Conservation (phyloP, 257 asterid species). For the Coffea canephora region DNA sequence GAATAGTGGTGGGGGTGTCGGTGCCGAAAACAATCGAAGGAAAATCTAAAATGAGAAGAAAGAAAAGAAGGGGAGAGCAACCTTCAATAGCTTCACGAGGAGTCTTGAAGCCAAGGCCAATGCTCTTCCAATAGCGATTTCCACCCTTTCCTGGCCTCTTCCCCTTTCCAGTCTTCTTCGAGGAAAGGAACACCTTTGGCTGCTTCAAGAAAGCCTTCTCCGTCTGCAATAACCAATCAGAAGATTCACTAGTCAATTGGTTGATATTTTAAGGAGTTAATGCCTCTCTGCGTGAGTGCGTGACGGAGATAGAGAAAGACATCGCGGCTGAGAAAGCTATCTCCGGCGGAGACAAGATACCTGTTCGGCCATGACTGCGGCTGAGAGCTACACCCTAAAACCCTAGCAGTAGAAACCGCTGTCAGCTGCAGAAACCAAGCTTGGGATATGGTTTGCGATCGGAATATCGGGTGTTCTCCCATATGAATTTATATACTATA, state of each 20-base stretch:
- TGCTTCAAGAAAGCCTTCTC: constrained; percentile 78
- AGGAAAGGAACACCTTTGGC: constrained; percentile 69
- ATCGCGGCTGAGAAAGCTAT: neutral
- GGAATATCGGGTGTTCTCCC: too few species aligned
- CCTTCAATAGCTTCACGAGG: constrained; percentile 75
- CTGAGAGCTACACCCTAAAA: neutral
- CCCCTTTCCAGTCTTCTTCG: constrained; percentile 63
- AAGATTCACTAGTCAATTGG: neutral
- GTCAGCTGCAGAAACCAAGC: too few species aligned
- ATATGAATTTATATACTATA: too few species aligned
- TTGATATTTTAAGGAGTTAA: too few species aligned
- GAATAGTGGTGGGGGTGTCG: too few species aligned
- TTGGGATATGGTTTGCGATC: too few species aligned
- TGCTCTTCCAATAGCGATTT: constrained; percentile 52
- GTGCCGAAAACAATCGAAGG: too few species aligned
- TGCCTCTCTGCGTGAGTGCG: neutral
- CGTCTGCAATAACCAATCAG: constrained; percentile 32
- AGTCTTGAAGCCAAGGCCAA: constrained; percentile 60
- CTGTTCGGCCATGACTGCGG: constrained; percentile 57
- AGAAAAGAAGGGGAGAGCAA: neutral
- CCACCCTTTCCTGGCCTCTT: constrained; percentile 68
- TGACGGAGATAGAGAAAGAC: neutral
- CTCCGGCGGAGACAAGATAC: constrained; percentile 5
- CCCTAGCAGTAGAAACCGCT: neutral
- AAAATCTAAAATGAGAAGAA: neutral